Evolutionary conservation across 768 basidiomycete species (phyloP).

Genomic region (Amanita exitialis): DNA sequence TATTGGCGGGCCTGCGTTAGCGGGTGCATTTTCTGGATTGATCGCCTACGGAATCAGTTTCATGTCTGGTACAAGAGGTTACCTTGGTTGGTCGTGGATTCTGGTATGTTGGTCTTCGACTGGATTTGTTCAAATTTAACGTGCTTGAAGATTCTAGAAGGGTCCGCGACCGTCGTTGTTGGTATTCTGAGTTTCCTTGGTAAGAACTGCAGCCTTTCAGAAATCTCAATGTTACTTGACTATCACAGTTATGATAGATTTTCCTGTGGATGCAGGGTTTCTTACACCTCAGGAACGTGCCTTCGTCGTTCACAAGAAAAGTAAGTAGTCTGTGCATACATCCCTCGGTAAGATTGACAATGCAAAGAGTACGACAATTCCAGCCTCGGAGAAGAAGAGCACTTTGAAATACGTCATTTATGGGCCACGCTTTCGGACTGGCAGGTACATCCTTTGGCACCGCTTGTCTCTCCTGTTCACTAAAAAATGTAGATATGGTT

Average conservation of each 20-base stretch:
- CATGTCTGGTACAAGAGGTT: constrained; percentile 35
- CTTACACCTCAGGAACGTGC: constrained; percentile 52
- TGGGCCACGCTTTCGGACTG: constrained; percentile 48
- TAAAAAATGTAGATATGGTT: constrained; percentile 29
- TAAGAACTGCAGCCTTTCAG: constrained; percentile 9
- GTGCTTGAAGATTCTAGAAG: constrained; percentile 45
- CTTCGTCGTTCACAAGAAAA: constrained; percentile 46
- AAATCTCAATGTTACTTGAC: not conserved
- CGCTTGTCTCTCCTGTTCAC: constrained; percentile 36
- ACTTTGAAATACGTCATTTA: constrained; percentile 46
- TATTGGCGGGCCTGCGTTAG: constrained; percentile 57
- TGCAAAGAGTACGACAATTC: constrained; percentile 40
- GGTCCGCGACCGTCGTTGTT: constrained; percentile 48
- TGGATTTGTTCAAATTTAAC: not conserved
- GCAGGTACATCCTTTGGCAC: constrained; percentile 30
- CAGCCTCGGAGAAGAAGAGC: constrained; percentile 53
- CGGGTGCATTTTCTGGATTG: constrained; percentile 55
- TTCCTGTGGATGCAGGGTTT: constrained; percentile 48
- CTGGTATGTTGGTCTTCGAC: constrained; percentile 32
- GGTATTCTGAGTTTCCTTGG: constrained; percentile 44
- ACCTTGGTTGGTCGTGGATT: constrained; percentile 63
- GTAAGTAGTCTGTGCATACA: constrained; percentile 19
- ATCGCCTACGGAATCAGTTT: constrained; percentile 46
- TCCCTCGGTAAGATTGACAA: not conserved
- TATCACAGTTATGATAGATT: constrained; percentile 49